Conservation (phyloP, 768 basidiomycete species). For the Panaeolus cyanescens region DNA sequence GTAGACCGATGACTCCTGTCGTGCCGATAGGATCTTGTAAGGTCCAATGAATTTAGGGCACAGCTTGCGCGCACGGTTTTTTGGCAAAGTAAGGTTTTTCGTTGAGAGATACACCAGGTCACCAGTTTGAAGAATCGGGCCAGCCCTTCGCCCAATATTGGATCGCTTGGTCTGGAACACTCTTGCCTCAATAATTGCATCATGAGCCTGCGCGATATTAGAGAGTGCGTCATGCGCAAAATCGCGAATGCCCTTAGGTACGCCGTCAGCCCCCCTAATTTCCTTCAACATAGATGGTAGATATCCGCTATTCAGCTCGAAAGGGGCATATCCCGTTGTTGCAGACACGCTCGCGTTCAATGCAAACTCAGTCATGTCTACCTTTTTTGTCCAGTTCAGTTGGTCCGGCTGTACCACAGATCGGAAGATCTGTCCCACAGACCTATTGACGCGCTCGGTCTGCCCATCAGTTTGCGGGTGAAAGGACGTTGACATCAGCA, state of each 20-base stretch:
- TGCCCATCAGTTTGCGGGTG: conserved; percentile 44
- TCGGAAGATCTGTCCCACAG: conserved; percentile 31
- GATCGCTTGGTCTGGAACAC: conserved; percentile 31
- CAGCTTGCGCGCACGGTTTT: conserved; percentile 29
- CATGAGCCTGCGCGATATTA: conserved; percentile 26
- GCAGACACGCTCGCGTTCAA: conserved; percentile 28
- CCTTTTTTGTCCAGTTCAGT: conserved; percentile 29
- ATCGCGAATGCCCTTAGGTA: conserved; percentile 6
- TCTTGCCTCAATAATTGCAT: conserved; percentile 34
- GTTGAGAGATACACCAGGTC: conserved; percentile 36
- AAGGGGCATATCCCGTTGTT: conserved; percentile 36
- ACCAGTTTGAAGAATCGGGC: conserved; percentile 17
- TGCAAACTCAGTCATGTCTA: conserved; percentile 39
- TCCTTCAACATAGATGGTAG: conserved; percentile 19
- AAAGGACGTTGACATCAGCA: conserved; percentile 37
- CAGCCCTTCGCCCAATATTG: conserved; percentile 18
- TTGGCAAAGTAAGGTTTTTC: conserved; percentile 33
- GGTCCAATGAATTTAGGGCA: conserved; percentile 38
- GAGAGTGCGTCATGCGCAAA: conserved; percentile 12
- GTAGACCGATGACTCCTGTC: conserved; percentile 17
- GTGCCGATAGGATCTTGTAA: conserved; percentile 18
- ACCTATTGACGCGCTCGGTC: conserved; percentile 26
- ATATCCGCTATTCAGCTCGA: conserved; percentile 26
- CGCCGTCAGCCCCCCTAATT: conserved; percentile 6
- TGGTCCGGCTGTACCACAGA: conserved; percentile 25